A percentile compares a stretch with the other conserved stretches of the same genome.
phyloP scores from a whole-genome alignment of 768 basidiomycete species.

The Coprinellus micaceus region DNA sequence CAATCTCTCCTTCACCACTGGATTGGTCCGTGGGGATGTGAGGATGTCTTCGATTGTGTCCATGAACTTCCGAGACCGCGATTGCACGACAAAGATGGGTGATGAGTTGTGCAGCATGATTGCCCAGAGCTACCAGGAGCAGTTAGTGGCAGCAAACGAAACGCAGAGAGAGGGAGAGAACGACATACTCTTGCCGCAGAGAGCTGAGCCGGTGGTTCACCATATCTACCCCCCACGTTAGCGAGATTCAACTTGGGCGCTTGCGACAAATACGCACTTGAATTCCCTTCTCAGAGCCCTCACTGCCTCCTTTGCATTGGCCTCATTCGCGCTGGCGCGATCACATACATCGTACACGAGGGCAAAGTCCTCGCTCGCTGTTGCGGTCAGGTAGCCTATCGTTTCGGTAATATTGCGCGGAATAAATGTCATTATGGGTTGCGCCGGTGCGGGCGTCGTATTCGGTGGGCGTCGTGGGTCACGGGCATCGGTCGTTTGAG shows the following conservation, averaged over 20 bases:
- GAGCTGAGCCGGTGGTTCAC: slow-evolving; percentile 70
- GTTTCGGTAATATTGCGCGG: neutral
- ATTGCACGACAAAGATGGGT: slow-evolving; percentile 66
- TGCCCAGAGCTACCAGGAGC: slow-evolving; percentile 66
- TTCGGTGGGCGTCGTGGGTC: too few relatives aligned
- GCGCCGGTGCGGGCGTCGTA: too few relatives aligned
- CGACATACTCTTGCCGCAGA: slow-evolving; percentile 67
- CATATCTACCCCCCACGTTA: slow-evolving; percentile 45
- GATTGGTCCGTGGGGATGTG: slow-evolving; percentile 57
- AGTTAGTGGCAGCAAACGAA: too few relatives aligned
- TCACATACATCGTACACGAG: slow-evolving; percentile 86
- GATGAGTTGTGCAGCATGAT: slow-evolving; percentile 84
- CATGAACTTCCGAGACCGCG: slow-evolving; percentile 71
- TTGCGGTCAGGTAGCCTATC: slow-evolving; percentile 72
- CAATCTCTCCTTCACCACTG: slow-evolving; percentile 77
- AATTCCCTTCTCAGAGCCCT: slow-evolving; percentile 81
- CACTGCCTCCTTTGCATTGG: slow-evolving; percentile 78
- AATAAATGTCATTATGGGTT: too few relatives aligned
- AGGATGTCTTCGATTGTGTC: slow-evolving; percentile 77
- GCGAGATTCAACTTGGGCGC: neutral
- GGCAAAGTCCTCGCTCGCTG: slow-evolving; percentile 76
- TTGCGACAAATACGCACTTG: slow-evolving; percentile 55
- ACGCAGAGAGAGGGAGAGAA: too few relatives aligned
- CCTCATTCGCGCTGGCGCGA: slow-evolving; percentile 66
- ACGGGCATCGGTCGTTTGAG: too few relatives aligned